These are phyloP conservation scores for Naganishia antarctica DNA, from an alignment of 768 basidiomycete genomes.

Conservation along the genomic window DNA sequence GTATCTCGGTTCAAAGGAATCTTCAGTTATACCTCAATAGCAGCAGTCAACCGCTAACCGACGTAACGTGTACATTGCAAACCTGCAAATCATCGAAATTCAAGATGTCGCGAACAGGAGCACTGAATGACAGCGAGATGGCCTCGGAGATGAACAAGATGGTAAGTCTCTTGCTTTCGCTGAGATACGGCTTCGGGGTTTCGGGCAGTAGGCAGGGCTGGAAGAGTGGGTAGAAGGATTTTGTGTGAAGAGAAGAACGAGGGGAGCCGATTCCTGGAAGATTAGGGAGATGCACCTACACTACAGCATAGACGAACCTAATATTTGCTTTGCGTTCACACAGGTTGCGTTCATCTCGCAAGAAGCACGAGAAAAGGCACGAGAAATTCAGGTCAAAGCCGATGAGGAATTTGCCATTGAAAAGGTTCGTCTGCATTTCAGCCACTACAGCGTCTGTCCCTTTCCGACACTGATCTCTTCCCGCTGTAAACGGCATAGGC, in stretches of 20 bases:
- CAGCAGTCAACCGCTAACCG: no score
- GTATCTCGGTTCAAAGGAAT: neutral
- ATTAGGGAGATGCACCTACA: no score
- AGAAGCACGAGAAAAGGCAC: constrained; percentile 92
- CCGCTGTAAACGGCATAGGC: constrained; percentile 61
- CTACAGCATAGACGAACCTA: no score
- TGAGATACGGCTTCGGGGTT: no score
- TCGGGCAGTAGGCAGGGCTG: no score
- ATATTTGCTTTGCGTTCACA: constrained; percentile 18
- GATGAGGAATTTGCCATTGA: constrained; percentile 99
- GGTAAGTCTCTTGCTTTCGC: constrained; percentile 57
- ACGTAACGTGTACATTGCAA: no score
- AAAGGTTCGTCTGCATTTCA: constrained; percentile 57
- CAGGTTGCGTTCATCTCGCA: constrained; percentile 98
- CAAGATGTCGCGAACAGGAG: constrained; percentile 62
- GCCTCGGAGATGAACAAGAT: constrained; percentile 98
- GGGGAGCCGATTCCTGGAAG: no score
- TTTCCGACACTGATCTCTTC: neutral
- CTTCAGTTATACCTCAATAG: no score
- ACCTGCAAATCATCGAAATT: neutral
- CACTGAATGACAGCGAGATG: constrained; percentile 91
- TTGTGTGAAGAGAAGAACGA: no score
- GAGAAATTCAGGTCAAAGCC: constrained; percentile 94
- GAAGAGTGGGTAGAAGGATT: no score
- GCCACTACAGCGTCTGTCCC: neutral